phyloP scores from a whole-genome alignment of 2,329 filamentous ascomycete genomes.

The Hymenotorrendiella dingleyae region DNA sequence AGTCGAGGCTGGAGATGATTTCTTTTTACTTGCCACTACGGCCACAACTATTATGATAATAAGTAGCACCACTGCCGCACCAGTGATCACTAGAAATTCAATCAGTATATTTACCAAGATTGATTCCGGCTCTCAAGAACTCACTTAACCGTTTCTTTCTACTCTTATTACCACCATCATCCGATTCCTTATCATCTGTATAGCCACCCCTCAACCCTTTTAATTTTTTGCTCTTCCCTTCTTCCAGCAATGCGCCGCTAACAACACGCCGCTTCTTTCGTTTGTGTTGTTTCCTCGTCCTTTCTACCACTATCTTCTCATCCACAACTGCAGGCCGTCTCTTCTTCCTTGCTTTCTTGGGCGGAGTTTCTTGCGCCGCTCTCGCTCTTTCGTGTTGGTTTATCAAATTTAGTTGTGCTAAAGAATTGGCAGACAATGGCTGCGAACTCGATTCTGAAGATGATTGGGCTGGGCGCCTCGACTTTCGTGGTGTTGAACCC shows the following conservation, averaged over 20 bases:
- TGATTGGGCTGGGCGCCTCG: slow-evolving; percentile 15
- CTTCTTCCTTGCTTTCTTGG: slow-evolving; percentile 22
- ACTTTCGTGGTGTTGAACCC: slow-evolving; percentile 17
- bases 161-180: slow-evolving; percentile 33
- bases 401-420: slow-evolving; percentile 27
- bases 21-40: slow-evolving; percentile 61
- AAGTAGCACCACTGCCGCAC: slow-evolving; percentile 47
- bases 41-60: slow-evolving; percentile 64
- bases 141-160: slow-evolving; percentile 57
- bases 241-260: slow-evolving; percentile 64
- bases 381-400: slow-evolving; percentile 21
- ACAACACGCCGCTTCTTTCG: slow-evolving; percentile 51
- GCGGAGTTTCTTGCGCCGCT: slow-evolving; percentile 15
- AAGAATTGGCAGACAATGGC: slow-evolving; percentile 27
- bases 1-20: slow-evolving; percentile 27
- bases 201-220: slow-evolving; percentile 44
- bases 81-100: slow-evolving; percentile 40
- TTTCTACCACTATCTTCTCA: slow-evolving; percentile 24
- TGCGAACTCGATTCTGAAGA: slow-evolving; percentile 25
- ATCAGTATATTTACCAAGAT: slow-evolving; percentile 14
- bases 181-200: slow-evolving; percentile 35
- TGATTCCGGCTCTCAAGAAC: slow-evolving; percentile 27
- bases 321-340: slow-evolving; percentile 18
- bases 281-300: slow-evolving; percentile 23
- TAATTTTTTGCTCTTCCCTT: slow-evolving; percentile 51